Conservation (phyloP, 352 stramenopile genomes). For the Thraustochytrium sp. region DNA sequence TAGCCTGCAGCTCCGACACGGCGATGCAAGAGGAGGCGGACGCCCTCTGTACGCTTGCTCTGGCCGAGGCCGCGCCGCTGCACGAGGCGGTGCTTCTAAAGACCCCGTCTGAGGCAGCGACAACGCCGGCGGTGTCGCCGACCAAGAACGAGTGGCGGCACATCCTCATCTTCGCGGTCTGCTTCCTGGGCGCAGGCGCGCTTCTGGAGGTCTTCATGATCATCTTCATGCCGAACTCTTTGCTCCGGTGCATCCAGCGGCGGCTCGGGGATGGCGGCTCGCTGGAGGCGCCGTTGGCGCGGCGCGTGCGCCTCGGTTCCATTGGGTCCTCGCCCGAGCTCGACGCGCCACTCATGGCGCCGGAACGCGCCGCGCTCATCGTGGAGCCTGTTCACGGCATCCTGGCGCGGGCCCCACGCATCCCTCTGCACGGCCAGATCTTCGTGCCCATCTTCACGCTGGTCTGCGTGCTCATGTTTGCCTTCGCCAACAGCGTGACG, state of each 20-base stretch:
- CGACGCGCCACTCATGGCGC: not conserved
- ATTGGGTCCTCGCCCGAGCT: not conserved
- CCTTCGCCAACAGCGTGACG: not conserved
- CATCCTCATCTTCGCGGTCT: conserved; percentile 14
- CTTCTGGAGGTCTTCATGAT: conserved; percentile 19
- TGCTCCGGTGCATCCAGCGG: not conserved
- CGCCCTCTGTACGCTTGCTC: not conserved
- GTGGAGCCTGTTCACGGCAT: not conserved
- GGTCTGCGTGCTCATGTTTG: not conserved
- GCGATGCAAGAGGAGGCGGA: not conserved
- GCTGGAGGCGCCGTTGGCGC: not conserved
- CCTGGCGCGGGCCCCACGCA: not conserved
- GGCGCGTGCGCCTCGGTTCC: not conserved
- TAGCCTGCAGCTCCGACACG: no score
- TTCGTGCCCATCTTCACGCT: conserved; percentile 12
- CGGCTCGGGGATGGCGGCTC: not conserved
- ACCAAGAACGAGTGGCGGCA: conserved; percentile 23
- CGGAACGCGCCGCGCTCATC: not conserved
- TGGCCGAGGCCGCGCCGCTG: not conserved
- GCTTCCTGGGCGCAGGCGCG: conserved; percentile 13
- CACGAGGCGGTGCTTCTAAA: no score
- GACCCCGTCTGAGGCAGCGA: not conserved
- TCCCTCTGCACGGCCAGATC: not conserved
- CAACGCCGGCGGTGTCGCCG: no score
- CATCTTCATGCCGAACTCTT: conserved; percentile 1